These are phyloP conservation scores for Amaranthus tricolor DNA, from an alignment of 179 eudicot genomes.

Conservation along the genomic window DNA sequence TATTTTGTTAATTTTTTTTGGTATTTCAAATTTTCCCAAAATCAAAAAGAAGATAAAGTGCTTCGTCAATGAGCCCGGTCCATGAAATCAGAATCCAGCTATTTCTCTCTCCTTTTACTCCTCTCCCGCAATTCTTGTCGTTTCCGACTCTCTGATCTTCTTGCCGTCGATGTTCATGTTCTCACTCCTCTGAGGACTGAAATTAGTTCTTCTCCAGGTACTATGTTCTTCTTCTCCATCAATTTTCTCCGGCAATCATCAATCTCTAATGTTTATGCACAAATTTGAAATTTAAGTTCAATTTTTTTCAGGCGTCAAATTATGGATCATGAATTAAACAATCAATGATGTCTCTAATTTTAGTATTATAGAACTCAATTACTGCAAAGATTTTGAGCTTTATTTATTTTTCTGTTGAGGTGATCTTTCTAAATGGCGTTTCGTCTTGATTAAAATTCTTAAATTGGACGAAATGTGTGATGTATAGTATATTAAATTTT, in stretches of 20 bases:
- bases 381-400: not conserved
- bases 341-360: not conserved
- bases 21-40: no score
- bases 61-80: no score
- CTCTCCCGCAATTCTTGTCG: not conserved
- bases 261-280: not conserved
- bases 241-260: not conserved
- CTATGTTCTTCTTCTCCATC: not conserved
- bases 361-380: not conserved
- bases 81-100: no score
- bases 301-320: not conserved
- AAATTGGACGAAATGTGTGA: not conserved
- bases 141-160: conserved; percentile 12
- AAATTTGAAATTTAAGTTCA: not conserved
- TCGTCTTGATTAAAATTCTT: no score
- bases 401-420: not conserved
- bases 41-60: no score
- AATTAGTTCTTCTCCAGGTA: not conserved
- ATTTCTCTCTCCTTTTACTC: no score
- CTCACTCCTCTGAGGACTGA: not conserved
- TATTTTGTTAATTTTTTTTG: no score
- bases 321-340: not conserved
- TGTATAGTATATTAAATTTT: not conserved
- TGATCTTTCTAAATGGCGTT: no score
- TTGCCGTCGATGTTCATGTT: not conserved